phyloP scores from a whole-genome alignment of 1,284 basidiomycete species.

The Coniophora puteana region DNA sequence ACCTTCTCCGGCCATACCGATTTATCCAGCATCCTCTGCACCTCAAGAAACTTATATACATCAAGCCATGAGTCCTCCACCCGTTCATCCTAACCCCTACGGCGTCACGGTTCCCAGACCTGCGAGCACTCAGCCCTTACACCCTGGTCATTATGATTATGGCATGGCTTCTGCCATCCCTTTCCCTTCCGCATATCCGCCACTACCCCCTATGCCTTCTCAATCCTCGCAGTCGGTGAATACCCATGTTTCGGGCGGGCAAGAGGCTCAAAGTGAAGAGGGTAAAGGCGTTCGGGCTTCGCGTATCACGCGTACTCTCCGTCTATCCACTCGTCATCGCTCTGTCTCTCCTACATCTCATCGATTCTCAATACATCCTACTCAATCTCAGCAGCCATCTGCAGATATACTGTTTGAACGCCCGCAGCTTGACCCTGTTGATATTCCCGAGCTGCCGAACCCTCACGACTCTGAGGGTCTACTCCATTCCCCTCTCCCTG shows the following conservation, averaged over 20 bases:
- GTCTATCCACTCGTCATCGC: conserved; percentile 50
- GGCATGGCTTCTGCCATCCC: conserved; percentile 12
- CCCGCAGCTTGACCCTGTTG: conserved; percentile 17
- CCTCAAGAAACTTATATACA: too few relatives aligned
- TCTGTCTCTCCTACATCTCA: conserved; percentile 56
- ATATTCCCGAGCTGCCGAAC: conserved; percentile 21
- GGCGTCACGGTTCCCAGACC: conserved; percentile 17
- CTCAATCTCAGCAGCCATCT: conserved; percentile 6
- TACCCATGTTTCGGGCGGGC: too few relatives aligned
- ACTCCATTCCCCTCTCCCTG: conserved; percentile 26
- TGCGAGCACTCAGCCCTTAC: conserved; percentile 12
- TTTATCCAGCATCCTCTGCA: conserved; percentile 8
- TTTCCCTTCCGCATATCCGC: conserved; percentile 15
- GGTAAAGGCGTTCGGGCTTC: conserved; percentile 60
- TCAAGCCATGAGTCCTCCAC: too few relatives aligned
- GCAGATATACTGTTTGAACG: too few relatives aligned
- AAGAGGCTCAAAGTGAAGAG: conserved; percentile 34
- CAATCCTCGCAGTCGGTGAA: too few relatives aligned
- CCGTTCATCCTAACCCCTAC: conserved; percentile 12
- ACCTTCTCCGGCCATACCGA: conserved; percentile 2
- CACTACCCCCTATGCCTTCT: conserved; percentile 11
- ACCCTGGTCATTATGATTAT: conserved; percentile 10
- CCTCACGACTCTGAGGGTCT: conserved; percentile 24
- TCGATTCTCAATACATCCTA: conserved; percentile 26
- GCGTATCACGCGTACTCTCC: conserved; percentile 56